A percentile compares a stretch with the other conserved stretches of the same genome.
Evolutionary conservation across 768 basidiomycete species (phyloP).

Genomic region (Pleurotus giganteus): DNA sequence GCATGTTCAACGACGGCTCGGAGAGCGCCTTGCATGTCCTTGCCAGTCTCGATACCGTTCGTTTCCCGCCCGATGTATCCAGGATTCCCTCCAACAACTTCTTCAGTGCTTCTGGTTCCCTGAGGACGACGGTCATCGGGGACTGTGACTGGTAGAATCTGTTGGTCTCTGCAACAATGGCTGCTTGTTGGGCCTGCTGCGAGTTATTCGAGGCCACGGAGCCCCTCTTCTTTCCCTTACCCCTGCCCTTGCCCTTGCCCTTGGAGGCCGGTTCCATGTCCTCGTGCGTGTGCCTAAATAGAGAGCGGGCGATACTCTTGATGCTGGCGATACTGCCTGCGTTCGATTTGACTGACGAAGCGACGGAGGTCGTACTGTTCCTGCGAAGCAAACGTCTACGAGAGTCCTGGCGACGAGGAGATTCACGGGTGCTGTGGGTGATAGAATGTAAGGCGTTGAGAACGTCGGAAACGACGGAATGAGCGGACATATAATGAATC

Average conservation of each 20-base stretch:
- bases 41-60: constrained; percentile 66
- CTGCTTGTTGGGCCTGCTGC: background rate
- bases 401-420: constrained; percentile 1
- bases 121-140: constrained; percentile 37
- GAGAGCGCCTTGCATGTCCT: constrained; percentile 74
- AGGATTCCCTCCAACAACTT: constrained; percentile 47
- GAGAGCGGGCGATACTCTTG: constrained; percentile 9
- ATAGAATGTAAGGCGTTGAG: constrained; percentile 13
- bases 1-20: constrained; percentile 65
- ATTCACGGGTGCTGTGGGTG: background rate
- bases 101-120: constrained; percentile 57
- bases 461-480: constrained; percentile 12
- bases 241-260: constrained; percentile 1
- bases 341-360: constrained; percentile 1
- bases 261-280: constrained; percentile 5
- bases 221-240: constrained; percentile 7
- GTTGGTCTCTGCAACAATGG: constrained; percentile 3
- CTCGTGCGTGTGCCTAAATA: constrained; percentile 5
- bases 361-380: constrained; percentile 1
- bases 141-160: constrained; percentile 6
- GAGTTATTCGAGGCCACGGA: constrained; percentile 1
- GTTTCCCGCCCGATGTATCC: constrained; percentile 61
- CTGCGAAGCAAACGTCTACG: constrained; percentile 3
- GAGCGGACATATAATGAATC: constrained; percentile 3
- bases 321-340: constrained; percentile 7